phyloP scores from a whole-genome alignment of 2,329 filamentous ascomycete species.

The Penicillium hesseltinei region DNA sequence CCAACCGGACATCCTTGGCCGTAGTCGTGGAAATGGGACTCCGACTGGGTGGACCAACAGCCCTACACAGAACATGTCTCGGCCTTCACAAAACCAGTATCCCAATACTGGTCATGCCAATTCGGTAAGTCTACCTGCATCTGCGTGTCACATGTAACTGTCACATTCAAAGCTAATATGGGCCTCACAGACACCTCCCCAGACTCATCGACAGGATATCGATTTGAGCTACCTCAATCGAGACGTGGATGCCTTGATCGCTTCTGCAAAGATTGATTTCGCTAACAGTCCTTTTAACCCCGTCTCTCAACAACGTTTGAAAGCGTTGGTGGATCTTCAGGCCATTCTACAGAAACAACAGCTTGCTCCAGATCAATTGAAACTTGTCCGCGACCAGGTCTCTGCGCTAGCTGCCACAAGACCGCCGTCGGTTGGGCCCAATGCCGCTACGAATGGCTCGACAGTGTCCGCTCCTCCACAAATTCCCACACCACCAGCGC shows the following conservation, averaged over 20 bases:
- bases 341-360: conserved; percentile 73
- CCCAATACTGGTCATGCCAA: conserved; percentile 32
- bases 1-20: conserved; percentile 56
- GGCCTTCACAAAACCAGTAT: conserved; percentile 29
- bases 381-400: conserved; percentile 81
- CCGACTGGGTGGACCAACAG: conserved; percentile 67
- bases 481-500: conserved; percentile 43
- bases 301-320: conserved; percentile 73
- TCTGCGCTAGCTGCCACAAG: conserved; percentile 62
- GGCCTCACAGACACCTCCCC: conserved; percentile 31
- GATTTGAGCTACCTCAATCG: conserved; percentile 72
- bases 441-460: conserved; percentile 18
- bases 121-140: conserved; percentile 11
- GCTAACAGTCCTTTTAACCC: conserved; percentile 72
- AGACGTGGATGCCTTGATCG: conserved; percentile 78
- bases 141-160: too few relatives aligned
- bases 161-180: conserved; percentile 11
- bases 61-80: conserved; percentile 55
- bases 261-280: conserved; percentile 69
- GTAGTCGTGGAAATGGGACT: conserved; percentile 51
- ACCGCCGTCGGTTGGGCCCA: conserved; percentile 18
- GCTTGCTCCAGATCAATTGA: conserved; percentile 76
- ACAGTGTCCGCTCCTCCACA: conserved; percentile 33
- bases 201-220: conserved; percentile 39
- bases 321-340: conserved; percentile 82